Percentiles rank a stretch among this genome's conserved stretches.
Evolutionary conservation across 495 filamentous ascomycete genomes (phyloP).

Genomic region (Gamarada debralockiae): DNA sequence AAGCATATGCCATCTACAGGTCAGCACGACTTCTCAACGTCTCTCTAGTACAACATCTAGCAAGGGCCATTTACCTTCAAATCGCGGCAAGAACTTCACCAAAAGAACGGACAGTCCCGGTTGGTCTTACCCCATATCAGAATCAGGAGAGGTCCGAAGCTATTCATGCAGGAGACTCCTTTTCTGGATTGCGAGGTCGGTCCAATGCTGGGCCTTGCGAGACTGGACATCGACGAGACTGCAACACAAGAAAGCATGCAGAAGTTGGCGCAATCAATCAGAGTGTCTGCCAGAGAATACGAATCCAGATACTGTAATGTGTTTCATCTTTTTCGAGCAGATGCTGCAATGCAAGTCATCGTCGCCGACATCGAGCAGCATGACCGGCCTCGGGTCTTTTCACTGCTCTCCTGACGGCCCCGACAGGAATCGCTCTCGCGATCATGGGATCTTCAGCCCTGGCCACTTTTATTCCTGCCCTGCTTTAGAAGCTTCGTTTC

Average conservation of each 20-base stretch:
- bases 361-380: too few species aligned
- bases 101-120: constrained; percentile 10
- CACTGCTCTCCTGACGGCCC: background rate
- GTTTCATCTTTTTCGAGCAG: constrained; percentile 17
- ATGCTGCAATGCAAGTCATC: constrained; percentile 21
- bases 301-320: constrained; percentile 11
- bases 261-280: background rate
- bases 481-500: constrained; percentile 2
- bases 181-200: constrained; percentile 14
- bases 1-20: constrained; percentile 20
- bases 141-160: constrained; percentile 19
- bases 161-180: constrained; percentile 28
- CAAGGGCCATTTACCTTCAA: constrained; percentile 9
- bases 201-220: constrained; percentile 14
- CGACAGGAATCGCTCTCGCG: background rate
- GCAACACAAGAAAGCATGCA: constrained; percentile 17
- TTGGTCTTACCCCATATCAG: constrained; percentile 23
- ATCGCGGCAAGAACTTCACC: constrained; percentile 3
- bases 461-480: constrained; percentile 4
- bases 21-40: constrained; percentile 13
- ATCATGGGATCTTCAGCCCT: constrained; percentile 13
- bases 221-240: constrained; percentile 4
- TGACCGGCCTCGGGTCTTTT: constrained; percentile 3
- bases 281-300: constrained; percentile 1
- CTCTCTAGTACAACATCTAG: constrained; percentile 5